phyloP scores from a whole-genome alignment of 2,329 filamentous ascomycete species.

The Colletotrichum truncatum region DNA sequence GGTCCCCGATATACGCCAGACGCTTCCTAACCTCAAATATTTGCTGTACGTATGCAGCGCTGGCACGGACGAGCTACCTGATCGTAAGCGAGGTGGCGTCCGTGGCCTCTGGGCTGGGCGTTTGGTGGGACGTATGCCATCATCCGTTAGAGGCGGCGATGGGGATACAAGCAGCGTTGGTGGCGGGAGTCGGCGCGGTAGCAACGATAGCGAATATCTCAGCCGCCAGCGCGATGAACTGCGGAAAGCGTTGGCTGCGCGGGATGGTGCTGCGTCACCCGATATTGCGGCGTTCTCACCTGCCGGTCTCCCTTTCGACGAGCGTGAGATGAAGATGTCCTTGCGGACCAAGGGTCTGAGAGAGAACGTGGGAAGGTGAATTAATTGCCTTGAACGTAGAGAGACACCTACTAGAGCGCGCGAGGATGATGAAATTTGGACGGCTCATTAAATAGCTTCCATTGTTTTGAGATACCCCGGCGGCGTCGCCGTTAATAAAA shows the following conservation, averaged over 20 bases:
- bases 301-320: constrained; percentile 54
- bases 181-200: constrained; percentile 51
- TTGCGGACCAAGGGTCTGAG: constrained; percentile 65
- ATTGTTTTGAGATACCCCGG: constrained; percentile 29
- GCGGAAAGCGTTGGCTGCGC: constrained; percentile 42
- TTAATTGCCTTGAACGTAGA: neutral
- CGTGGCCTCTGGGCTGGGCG: constrained; percentile 65
- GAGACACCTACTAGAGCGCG: neutral
- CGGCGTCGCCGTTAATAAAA: constrained; percentile 5
- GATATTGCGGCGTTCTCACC: constrained; percentile 15
- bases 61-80: constrained; percentile 71
- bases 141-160: constrained; percentile 35
- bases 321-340: constrained; percentile 56
- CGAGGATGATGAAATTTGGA: neutral
- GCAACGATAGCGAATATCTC: constrained; percentile 51
- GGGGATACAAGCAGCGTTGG: constrained; percentile 50
- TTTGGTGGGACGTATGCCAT: constrained; percentile 44
- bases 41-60: constrained; percentile 89
- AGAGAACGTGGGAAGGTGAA: constrained; percentile 48
- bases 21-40: constrained; percentile 92
- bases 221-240: constrained; percentile 53
- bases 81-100: constrained; percentile 69
- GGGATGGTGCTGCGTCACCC: constrained; percentile 34
- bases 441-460: constrained; percentile 14
- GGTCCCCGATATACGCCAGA: constrained; percentile 90